Evolutionary conservation across 345 rosid species (phyloP).

Genomic region (Heritiera littoralis): DNA sequence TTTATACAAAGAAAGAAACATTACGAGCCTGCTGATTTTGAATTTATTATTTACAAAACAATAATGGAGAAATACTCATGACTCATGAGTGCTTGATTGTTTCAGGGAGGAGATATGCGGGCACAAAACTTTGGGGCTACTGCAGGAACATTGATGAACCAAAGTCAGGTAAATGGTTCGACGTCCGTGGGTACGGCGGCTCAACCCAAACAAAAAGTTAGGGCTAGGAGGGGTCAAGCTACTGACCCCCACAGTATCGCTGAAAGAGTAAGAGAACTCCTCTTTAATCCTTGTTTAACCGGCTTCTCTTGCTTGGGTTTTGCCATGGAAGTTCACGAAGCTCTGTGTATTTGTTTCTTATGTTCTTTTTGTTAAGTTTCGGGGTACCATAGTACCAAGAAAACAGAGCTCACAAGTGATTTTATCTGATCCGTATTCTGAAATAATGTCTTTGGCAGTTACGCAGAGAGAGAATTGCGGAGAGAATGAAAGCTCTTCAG

Average conservation of each 20-base stretch:
- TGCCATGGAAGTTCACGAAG: conserved; percentile 15
- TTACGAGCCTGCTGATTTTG: background rate
- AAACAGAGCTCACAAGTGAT: background rate
- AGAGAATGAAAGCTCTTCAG: conserved; percentile 97
- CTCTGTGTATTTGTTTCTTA: background rate
- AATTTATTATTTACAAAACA: background rate
- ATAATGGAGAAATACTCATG: background rate
- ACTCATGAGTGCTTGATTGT: background rate
- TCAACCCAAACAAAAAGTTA: conserved; percentile 75
- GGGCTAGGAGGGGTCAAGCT: conserved; percentile 99
- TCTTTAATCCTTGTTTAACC: background rate
- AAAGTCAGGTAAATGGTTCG: conserved; percentile 55
- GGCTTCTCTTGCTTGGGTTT: conserved; percentile 17
- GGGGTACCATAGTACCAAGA: background rate
- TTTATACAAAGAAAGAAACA: background rate
- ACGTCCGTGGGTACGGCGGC: conserved; percentile 54
- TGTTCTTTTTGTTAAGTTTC: conserved; percentile 5
- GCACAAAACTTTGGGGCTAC: conserved; percentile 44
- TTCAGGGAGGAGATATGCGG: conserved; percentile 32
- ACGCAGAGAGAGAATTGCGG: conserved; percentile 95
- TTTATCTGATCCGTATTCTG: background rate
- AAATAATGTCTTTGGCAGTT: conserved; percentile 46
- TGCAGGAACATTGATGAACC: conserved; percentile 34
- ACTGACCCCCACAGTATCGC: conserved; percentile 99
- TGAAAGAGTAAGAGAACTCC: conserved; percentile 56